phyloP scores from a whole-genome alignment of 495 filamentous ascomycete species.

The Hyaloscypha bicolor region DNA sequence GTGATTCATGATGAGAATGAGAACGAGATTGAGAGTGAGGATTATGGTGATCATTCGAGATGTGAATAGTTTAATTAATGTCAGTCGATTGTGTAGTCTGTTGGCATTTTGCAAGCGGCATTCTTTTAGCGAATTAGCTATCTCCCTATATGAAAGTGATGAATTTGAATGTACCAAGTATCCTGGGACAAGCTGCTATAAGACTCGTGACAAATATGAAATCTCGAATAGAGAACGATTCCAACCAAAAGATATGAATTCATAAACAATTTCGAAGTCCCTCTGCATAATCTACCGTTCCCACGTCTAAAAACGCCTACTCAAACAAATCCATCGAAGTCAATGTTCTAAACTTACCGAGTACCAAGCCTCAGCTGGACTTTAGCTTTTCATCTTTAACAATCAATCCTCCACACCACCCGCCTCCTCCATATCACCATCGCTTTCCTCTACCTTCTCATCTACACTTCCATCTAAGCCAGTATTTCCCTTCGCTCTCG shows the following conservation, averaged over 20 bases:
- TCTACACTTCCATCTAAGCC: slow-evolving; percentile 4
- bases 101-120: slow-evolving; percentile 14
- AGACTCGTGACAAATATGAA: no score
- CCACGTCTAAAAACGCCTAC: not conserved
- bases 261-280: not conserved
- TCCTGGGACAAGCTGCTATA: no score
- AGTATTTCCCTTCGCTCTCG: slow-evolving; percentile 7
- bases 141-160: not conserved
- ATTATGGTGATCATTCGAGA: slow-evolving; percentile 13
- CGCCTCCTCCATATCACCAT: slow-evolving; percentile 23
- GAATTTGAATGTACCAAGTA: not conserved
- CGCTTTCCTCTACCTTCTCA: slow-evolving; percentile 12
- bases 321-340: no score
- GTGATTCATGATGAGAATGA: not conserved
- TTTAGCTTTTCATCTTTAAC: not conserved
- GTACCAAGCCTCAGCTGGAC: no score
- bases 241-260: not conserved
- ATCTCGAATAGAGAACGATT: not conserved
- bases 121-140: not conserved
- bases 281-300: not conserved
- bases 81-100: slow-evolving; percentile 21
- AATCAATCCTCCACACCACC: slow-evolving; percentile 15
- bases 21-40: slow-evolving; percentile 7
- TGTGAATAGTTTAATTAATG: slow-evolving; percentile 21
- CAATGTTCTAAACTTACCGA: no score